Evolutionary conservation across 495 filamentous ascomycete genomes (phyloP).

Genomic region (Hypoxylon fragiforme): DNA sequence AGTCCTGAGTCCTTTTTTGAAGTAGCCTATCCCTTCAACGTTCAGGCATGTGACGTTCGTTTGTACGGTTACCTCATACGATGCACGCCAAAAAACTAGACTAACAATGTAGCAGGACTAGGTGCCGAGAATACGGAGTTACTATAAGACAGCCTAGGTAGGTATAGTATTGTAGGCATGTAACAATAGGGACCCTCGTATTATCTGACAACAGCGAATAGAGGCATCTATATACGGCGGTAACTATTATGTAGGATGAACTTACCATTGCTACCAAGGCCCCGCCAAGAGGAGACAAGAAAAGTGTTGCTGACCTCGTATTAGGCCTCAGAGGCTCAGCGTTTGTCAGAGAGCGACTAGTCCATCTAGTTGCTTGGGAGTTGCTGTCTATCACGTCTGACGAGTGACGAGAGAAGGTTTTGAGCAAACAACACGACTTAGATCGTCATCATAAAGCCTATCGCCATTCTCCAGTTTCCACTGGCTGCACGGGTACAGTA

Average conservation of each 20-base stretch:
- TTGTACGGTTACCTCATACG: not conserved
- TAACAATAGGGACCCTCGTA: not conserved
- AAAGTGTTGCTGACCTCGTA: slow-evolving; percentile 7
- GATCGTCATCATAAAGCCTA: not conserved
- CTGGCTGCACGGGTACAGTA: not conserved
- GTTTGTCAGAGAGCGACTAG: not conserved
- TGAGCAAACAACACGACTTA: not conserved
- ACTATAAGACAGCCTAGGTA: not conserved
- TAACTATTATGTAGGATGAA: slow-evolving; percentile 7
- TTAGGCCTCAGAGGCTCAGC: not conserved
- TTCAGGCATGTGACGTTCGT: not conserved
- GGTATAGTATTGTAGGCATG: too few species aligned
- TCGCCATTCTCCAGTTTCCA: not conserved
- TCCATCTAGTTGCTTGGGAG: slow-evolving; percentile 2
- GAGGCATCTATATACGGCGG: not conserved
- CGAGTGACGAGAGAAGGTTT: not conserved
- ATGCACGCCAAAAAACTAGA: not conserved
- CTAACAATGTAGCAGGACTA: too few species aligned
- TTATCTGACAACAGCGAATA: not conserved
- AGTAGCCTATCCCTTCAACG: slow-evolving; percentile 1
- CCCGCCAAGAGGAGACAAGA: slow-evolving; percentile 15
- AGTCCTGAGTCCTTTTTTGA: not conserved
- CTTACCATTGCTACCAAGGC: not conserved
- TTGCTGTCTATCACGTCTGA: not conserved
- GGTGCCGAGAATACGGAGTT: too few species aligned